Evolutionary conservation across 2,329 filamentous ascomycete genomes (phyloP).

Genomic region (Penicillium palitans): DNA sequence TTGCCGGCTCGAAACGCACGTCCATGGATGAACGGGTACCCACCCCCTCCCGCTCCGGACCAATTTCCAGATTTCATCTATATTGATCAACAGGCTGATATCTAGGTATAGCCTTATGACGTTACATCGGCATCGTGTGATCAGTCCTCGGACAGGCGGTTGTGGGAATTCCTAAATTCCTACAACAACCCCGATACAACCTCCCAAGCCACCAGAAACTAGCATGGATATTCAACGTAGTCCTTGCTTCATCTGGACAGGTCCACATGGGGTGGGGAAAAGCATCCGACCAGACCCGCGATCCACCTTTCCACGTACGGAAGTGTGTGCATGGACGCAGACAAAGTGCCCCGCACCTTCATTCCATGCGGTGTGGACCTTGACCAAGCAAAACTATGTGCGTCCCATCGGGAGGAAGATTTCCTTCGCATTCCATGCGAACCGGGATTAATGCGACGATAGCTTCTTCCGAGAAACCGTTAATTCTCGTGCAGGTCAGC

Average conservation of each 20-base stretch:
- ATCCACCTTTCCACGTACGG: background rate
- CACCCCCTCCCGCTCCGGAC: too few species aligned
- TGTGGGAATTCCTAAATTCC: too few species aligned
- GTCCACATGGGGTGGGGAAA: background rate
- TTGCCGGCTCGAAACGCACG: background rate
- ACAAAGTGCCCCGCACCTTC: background rate
- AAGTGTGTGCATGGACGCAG: background rate
- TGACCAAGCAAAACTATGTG: background rate
- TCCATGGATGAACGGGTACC: background rate
- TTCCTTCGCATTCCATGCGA: background rate
- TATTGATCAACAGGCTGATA: background rate
- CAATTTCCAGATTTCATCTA: background rate
- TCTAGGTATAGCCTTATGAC: background rate
- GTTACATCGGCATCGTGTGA: background rate
- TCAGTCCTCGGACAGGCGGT: too few species aligned
- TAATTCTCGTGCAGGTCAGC: background rate
- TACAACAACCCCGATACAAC: background rate
- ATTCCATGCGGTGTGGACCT: background rate
- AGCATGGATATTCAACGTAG: background rate
- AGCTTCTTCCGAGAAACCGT: background rate
- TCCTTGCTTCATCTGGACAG: background rate
- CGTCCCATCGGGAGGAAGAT: background rate
- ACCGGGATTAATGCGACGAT: background rate
- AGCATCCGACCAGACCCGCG: background rate
- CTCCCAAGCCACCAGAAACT: too few species aligned